Evolutionary conservation across 2,329 filamentous ascomycete species (phyloP), one percentile per base, ranked within the genome.

Genomic region (Orbilia blumenaviensis): DNA sequence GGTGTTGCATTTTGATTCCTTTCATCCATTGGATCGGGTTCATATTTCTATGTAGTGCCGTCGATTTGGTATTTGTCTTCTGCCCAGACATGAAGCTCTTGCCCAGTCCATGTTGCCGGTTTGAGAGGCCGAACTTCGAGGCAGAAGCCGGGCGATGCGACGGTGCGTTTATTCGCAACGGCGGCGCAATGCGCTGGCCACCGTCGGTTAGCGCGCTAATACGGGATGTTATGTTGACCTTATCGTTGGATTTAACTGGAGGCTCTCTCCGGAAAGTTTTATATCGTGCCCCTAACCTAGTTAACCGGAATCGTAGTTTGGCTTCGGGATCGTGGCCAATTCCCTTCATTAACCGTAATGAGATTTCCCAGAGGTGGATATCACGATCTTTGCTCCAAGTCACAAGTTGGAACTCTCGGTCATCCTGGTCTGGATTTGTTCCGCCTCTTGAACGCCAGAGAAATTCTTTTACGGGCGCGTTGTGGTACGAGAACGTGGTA

Each of bases 301-400:
- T 97, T 44, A 94, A 84, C 46, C 80, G 74, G 60, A 80, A 80
- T 29, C 80, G 68, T 54, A 80, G 66, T 72, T 80, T 80, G 44
- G 78, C 78, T 18, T 78, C 72, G 2, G 80, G 78, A 50, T 80
- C 79, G 29, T 80, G 80, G 3, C 80, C 80, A 32, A 80, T 78
- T 69, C 38, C 80, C 78, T 60, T 66, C 78, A 78, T 82, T 76
- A 44, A 48, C 66, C 25, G 79, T 61, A 63, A 77, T 10, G 78
- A 69, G 10, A 80, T 78, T 36, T 89, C 89, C 81, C 96, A 92
- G 27, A 97, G 85, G 56, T 91, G 90, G 29, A 97, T 85, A 80
- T 93, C 88, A 78, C 91, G 91, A 82, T 97, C 94, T 56, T 92
- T 90, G 25, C 93, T 93, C 94, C 94, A 97, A 0, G 94, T 94